Conservation (phyloP, 495 filamentous ascomycete genomes). For the Chaetomium cochliodes region DNA sequence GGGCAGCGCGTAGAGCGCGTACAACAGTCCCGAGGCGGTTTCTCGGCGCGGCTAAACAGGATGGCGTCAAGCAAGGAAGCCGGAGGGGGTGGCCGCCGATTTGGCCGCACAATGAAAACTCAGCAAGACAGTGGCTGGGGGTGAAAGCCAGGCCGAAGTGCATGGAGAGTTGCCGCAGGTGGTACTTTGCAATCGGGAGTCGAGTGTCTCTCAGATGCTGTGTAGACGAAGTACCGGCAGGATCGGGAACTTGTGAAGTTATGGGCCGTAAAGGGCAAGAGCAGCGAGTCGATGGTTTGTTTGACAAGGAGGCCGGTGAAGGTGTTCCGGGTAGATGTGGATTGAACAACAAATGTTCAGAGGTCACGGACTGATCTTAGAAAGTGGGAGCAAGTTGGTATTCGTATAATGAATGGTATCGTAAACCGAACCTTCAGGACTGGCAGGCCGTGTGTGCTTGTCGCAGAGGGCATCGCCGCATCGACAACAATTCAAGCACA, state of each 20-base stretch:
- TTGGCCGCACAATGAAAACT: constrained; percentile 24
- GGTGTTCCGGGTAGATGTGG: neutral
- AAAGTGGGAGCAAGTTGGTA: neutral
- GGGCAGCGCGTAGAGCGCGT: constrained; percentile 19
- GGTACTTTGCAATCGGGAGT: neutral
- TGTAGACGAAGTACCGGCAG: neutral
- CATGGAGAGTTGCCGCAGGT: neutral
- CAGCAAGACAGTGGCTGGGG: constrained; percentile 28
- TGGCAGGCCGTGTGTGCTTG: no score
- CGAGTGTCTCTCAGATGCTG: neutral
- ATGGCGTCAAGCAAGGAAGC: constrained; percentile 26
- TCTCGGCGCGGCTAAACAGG: constrained; percentile 34
- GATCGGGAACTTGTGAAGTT: neutral
- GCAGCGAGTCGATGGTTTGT: neutral
- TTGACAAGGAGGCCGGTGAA: neutral
- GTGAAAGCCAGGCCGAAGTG: constrained; percentile 6
- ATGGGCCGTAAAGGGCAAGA: neutral
- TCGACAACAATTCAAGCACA: no score
- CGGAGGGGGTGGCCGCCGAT: constrained; percentile 30
- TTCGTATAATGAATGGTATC: no score
- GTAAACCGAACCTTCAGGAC: neutral
- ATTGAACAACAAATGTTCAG: neutral
- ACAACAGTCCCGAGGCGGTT: constrained; percentile 3
- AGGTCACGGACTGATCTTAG: neutral
- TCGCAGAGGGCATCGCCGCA: no score